Percentiles rank a stretch among this genome's conserved stretches.
Conservation (phyloP, 2,329 filamentous ascomycete genomes). For the Clonostachys rhizophaga region DNA sequence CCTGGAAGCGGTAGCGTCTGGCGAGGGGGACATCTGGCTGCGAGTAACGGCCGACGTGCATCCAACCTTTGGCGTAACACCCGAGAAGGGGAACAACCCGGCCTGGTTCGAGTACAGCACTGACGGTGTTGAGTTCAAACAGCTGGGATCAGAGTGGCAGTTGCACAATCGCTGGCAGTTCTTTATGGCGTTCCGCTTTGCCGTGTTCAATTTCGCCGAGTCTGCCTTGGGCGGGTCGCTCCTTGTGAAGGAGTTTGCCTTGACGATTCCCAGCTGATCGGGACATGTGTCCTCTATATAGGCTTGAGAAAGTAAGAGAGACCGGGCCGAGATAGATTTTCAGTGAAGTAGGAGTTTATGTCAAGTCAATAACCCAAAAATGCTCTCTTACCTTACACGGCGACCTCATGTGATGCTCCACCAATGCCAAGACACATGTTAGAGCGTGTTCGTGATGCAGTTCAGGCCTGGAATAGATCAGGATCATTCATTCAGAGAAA, state of each 20-base stretch:
- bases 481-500: too few relatives aligned
- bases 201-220: constrained; percentile 44
- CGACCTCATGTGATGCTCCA: too few relatives aligned
- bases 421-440: too few relatives aligned
- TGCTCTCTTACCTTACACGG: too few relatives aligned
- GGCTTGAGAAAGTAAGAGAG: too few relatives aligned
- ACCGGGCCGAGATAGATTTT: too few relatives aligned
- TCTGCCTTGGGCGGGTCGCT: constrained; percentile 13
- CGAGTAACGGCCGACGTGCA: constrained; percentile 12
- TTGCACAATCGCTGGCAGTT: constrained; percentile 34
- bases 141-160: constrained; percentile 23
- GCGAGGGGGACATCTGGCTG: constrained; percentile 10
- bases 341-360: too few relatives aligned
- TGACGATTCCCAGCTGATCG: background rate
- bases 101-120: constrained; percentile 29
- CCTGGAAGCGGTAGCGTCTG: constrained; percentile 1
- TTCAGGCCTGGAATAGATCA: too few relatives aligned
- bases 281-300: too few relatives aligned
- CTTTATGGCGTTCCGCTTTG: constrained; percentile 43
- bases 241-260: constrained; percentile 5
- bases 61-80: constrained; percentile 3
- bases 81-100: constrained; percentile 10
- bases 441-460: too few relatives aligned
- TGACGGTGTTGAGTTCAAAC: constrained; percentile 29
- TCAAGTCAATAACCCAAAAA: too few relatives aligned